These are phyloP conservation scores for Candida vaughaniae DNA, from an alignment of 805 yeast genomes.

Conservation along the genomic window DNA sequence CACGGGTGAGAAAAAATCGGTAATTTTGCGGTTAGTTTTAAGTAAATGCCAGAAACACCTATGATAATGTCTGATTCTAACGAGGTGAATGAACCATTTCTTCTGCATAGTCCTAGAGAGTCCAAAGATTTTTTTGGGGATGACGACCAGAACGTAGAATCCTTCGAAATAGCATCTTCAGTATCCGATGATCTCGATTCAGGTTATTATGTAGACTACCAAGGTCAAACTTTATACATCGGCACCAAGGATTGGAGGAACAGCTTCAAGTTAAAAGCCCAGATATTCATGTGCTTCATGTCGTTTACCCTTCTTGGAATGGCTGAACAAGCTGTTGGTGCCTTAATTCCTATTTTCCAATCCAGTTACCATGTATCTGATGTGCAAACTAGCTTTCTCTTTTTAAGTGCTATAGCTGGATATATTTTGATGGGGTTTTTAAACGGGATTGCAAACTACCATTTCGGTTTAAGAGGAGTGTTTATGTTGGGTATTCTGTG, in stretches of 20 bases:
- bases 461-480: slow-evolving; percentile 50
- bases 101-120: neutral
- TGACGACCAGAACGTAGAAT: slow-evolving; percentile 1
- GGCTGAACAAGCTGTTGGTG: slow-evolving; percentile 61
- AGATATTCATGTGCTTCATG: slow-evolving; percentile 39
- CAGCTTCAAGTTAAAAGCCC: slow-evolving; percentile 38
- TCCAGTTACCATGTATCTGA: slow-evolving; percentile 48
- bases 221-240: slow-evolving; percentile 26
- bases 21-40: no score
- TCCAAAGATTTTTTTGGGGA: neutral
- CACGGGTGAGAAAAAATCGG: no score
- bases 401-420: slow-evolving; percentile 53
- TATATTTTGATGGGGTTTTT: slow-evolving; percentile 53
- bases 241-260: slow-evolving; percentile 41
- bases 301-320: slow-evolving; percentile 52
- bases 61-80: neutral
- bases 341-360: slow-evolving; percentile 54
- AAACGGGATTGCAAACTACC: slow-evolving; percentile 41
- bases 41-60: no score
- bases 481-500: slow-evolving; percentile 38
- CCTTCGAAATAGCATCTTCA: slow-evolving; percentile 1
- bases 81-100: neutral
- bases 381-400: slow-evolving; percentile 47
- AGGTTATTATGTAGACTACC: slow-evolving; percentile 19
- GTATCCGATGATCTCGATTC: neutral